Conservation (phyloP, 2,329 filamentous ascomycete genomes). For the Venturia oleaginea region DNA sequence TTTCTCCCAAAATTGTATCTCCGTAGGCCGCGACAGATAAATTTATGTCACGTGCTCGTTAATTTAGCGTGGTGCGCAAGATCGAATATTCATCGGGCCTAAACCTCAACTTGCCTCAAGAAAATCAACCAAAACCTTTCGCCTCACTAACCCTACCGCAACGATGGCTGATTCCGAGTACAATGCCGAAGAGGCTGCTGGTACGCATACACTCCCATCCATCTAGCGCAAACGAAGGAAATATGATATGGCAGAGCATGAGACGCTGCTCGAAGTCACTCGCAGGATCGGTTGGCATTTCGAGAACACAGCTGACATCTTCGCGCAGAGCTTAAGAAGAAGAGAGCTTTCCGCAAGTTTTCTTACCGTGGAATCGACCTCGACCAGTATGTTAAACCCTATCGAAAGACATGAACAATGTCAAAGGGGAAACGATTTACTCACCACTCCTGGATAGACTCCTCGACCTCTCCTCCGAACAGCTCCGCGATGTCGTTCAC, state of each 20-base stretch:
- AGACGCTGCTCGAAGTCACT: neutral
- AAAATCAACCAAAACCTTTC: neutral
- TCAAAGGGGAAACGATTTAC: slow-evolving; percentile 23
- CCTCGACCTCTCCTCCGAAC: slow-evolving; percentile 95
- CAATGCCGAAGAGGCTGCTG: slow-evolving; percentile 59
- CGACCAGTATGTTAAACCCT: slow-evolving; percentile 70
- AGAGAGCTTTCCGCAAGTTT: slow-evolving; percentile 99
- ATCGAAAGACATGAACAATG: slow-evolving; percentile 9
- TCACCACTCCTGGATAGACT: slow-evolving; percentile 53
- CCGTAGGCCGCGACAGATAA: neutral
- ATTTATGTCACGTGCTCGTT: neutral
- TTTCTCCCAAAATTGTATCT: neutral
- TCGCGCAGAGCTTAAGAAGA: slow-evolving; percentile 93
- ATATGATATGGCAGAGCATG: neutral
- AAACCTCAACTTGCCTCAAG: neutral
- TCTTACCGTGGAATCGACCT: slow-evolving; percentile 99
- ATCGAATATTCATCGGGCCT: neutral
- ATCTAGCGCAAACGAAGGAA: neutral
- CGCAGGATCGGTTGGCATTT: neutral
- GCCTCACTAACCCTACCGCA: slow-evolving; percentile 31
- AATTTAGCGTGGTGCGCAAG: neutral
- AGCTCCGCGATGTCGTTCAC: slow-evolving; percentile 99
- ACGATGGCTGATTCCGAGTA: slow-evolving; percentile 81
- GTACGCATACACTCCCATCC: slow-evolving; percentile 37
- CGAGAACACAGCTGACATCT: neutral